phyloP scores from a whole-genome alignment of 345 rosid genomes.

The Psidium guajava region DNA sequence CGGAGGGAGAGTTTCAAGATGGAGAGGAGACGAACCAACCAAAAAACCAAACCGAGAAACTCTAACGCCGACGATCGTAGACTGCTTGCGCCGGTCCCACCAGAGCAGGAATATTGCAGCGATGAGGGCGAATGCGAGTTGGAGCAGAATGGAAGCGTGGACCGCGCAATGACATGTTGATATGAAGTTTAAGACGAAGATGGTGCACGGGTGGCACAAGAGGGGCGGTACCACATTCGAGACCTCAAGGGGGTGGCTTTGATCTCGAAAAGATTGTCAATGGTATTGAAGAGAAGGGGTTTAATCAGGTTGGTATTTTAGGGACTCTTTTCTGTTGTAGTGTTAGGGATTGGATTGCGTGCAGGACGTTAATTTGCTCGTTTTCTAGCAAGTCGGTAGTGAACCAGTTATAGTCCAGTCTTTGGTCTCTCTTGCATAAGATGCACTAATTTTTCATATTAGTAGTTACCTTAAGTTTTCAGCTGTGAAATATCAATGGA shows the following conservation, averaged over 20 bases:
- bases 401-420: background rate
- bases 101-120: no score
- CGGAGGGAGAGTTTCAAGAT: no score
- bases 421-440: background rate
- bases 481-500: background rate
- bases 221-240: slow-evolving; percentile 75
- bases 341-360: background rate
- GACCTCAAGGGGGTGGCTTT: slow-evolving; percentile 82
- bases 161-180: no score
- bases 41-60: no score
- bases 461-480: background rate
- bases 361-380: background rate
- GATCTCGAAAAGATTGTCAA: slow-evolving; percentile 58
- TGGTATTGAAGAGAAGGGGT: slow-evolving; percentile 41
- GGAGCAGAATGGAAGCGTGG: no score
- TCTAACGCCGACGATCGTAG: no score
- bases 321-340: background rate
- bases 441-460: background rate
- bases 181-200: no score
- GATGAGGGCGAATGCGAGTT: no score
- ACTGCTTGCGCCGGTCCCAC: no score
- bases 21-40: no score
- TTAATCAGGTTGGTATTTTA: slow-evolving; percentile 42
- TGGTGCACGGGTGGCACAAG: slow-evolving; percentile 64
- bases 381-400: background rate